A percentile compares a stretch with the other conserved stretches of the same genome.
Conservation (phyloP, 2,329 filamentous ascomycete genomes). For the Colletotrichum liriopes region DNA sequence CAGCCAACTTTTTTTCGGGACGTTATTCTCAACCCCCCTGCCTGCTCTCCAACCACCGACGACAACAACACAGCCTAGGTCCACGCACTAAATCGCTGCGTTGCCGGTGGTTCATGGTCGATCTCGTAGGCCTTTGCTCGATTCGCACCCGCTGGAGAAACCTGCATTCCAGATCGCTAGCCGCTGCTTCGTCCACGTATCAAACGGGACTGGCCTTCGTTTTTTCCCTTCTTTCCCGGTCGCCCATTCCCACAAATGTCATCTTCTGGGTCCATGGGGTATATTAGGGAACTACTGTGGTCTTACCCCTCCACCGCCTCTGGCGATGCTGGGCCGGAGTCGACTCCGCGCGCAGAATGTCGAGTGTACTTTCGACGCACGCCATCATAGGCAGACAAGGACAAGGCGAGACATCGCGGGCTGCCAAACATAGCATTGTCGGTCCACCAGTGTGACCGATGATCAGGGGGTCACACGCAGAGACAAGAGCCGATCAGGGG, state of each 20-base stretch:
- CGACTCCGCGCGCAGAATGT: not conserved
- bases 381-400: slow-evolving; percentile 16
- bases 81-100: not conserved
- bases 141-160: slow-evolving; percentile 18
- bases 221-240: not conserved
- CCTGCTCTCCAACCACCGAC: slow-evolving; percentile 19
- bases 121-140: slow-evolving; percentile 17
- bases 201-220: not conserved
- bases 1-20: slow-evolving; percentile 23
- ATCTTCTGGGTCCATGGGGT: slow-evolving; percentile 13
- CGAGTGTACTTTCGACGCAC: slow-evolving; percentile 5
- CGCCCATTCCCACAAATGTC: slow-evolving; percentile 17
- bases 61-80: slow-evolving; percentile 12
- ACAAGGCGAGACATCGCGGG: slow-evolving; percentile 14
- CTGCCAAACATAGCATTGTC: slow-evolving; percentile 20
- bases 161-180: slow-evolving; percentile 8
- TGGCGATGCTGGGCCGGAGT: slow-evolving; percentile 1
- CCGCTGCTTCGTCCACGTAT: slow-evolving; percentile 30
- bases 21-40: not conserved
- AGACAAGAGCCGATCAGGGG: slow-evolving; percentile 30
- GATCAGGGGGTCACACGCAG: slow-evolving; percentile 22
- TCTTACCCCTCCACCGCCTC: not conserved
- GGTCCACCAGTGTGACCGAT: slow-evolving; percentile 17
- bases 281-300: slow-evolving; percentile 1
- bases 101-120: slow-evolving; percentile 16